Conservation (phyloP, 1,284 basidiomycete genomes). For the Boletus mariae region DNA sequence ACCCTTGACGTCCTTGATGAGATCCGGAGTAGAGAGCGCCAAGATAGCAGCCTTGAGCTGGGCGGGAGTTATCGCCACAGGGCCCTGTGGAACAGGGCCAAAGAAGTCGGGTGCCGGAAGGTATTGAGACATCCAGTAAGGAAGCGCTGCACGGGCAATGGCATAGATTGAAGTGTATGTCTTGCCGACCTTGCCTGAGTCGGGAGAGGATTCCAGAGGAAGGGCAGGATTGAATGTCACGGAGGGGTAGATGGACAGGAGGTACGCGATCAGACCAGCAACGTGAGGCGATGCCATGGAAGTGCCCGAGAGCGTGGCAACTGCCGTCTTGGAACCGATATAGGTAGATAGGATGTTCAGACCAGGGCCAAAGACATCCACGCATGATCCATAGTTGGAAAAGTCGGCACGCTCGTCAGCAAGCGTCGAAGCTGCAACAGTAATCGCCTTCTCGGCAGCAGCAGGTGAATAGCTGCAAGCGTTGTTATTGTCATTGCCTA, state of each 20-base stretch:
- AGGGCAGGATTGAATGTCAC: constrained; percentile 53
- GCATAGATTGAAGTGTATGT: constrained; percentile 45
- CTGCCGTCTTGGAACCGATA: constrained; percentile 53
- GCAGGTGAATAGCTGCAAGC: constrained; percentile 85
- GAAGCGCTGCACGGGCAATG: constrained; percentile 52
- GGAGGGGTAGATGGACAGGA: constrained; percentile 76
- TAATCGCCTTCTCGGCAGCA: constrained; percentile 70
- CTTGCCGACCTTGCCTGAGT: constrained; percentile 21
- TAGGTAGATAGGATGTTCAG: constrained; percentile 81
- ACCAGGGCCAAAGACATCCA: constrained; percentile 83
- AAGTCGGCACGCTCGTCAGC: constrained; percentile 87
- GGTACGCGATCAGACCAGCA: constrained; percentile 79
- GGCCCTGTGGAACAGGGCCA: constrained; percentile 39
- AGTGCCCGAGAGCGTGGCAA: constrained; percentile 71
- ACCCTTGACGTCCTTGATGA: constrained; percentile 46
- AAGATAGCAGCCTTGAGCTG: constrained; percentile 76
- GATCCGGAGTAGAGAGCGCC: constrained; percentile 53
- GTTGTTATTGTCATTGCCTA: constrained; percentile 64
- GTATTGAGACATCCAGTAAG: constrained; percentile 55
- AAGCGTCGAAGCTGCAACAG: constrained; percentile 83
- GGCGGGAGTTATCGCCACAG: constrained; percentile 52
- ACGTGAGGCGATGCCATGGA: constrained; percentile 71
- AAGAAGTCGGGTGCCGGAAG: constrained; percentile 56
- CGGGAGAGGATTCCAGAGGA: constrained; percentile 26
- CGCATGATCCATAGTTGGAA: constrained; percentile 76